Evolutionary conservation across 192 early-diverging fungal genomes (phyloP).

Genomic region (Backusella parvicylindrica): DNA sequence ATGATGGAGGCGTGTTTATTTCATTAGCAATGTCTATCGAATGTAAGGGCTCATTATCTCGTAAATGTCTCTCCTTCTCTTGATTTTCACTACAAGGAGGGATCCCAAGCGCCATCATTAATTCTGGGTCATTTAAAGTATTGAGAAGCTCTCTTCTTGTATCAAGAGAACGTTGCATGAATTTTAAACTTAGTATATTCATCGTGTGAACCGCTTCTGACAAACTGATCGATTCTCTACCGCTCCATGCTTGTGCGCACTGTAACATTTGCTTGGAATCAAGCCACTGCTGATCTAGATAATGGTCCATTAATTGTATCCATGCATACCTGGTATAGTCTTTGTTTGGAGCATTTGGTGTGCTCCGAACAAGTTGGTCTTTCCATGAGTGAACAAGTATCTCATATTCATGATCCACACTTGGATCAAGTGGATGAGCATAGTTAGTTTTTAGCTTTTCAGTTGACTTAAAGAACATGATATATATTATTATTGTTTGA

Average conservation of each 20-base stretch:
- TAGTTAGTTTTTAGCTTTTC: not conserved
- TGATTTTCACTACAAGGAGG: not conserved
- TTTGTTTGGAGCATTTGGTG: not conserved
- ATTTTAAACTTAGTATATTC: slow-evolving; percentile 17
- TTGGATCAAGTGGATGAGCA: slow-evolving; percentile 9
- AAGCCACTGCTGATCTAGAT: slow-evolving; percentile 22
- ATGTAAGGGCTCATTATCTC: not conserved
- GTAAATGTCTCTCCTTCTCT: not conserved
- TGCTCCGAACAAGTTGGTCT: not conserved
- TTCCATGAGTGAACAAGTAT: slow-evolving; percentile 11
- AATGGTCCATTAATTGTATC: slow-evolving; percentile 12
- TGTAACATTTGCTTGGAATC: slow-evolving; percentile 23
- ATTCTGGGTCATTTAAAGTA: slow-evolving; percentile 1
- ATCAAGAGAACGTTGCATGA: slow-evolving; percentile 17
- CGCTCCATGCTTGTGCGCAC: slow-evolving; percentile 21
- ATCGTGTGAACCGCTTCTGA: slow-evolving; percentile 20
- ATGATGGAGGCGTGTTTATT: not conserved
- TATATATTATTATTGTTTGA: not conserved
- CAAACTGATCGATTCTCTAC: not conserved
- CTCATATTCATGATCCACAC: slow-evolving; percentile 14
- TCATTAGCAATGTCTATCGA: not conserved
- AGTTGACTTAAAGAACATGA: not conserved
- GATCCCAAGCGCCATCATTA: not conserved
- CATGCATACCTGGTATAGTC: not conserved
- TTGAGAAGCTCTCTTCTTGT: slow-evolving; percentile 11